Conservation (phyloP, 768 basidiomycete genomes). For the Termitomyces sp. region DNA sequence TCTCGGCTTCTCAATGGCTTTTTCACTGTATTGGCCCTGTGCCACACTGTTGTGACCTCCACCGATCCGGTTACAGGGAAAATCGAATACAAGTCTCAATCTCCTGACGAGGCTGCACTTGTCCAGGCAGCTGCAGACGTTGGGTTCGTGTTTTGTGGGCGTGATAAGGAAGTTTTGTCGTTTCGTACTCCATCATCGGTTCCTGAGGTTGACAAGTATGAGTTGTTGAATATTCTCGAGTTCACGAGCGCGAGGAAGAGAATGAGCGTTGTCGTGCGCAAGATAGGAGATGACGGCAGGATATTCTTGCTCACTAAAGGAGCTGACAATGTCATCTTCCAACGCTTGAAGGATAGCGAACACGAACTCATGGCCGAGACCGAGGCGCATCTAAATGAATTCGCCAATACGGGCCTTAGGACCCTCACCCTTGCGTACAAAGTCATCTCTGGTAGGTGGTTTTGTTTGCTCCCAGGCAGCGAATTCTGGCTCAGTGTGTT, state of each 20-base stretch:
- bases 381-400: conserved; percentile 77
- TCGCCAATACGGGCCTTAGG: conserved; percentile 80
- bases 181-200: conserved; percentile 71
- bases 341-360: conserved; percentile 63
- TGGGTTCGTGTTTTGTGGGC: conserved; percentile 87
- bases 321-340: conserved; percentile 95
- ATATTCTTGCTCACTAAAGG: conserved; percentile 82
- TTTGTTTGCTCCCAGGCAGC: not conserved
- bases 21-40: conserved; percentile 86
- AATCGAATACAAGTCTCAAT: conserved; percentile 92
- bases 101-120: conserved; percentile 95
- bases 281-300: conserved; percentile 51
- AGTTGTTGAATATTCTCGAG: conserved; percentile 88
- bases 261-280: conserved; percentile 89
- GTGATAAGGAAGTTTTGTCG: conserved; percentile 72
- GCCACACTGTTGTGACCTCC: conserved; percentile 86
- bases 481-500: not conserved
- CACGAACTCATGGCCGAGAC: conserved; percentile 70
- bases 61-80: conserved; percentile 62
- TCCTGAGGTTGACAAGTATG: conserved; percentile 66
- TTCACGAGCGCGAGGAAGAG: conserved; percentile 91
- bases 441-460: conserved; percentile 56
- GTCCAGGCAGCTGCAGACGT: conserved; percentile 95
- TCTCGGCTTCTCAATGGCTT: conserved; percentile 76
- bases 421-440: conserved; percentile 93